Conservation (phyloP, 164 flowering plant species). For the Buxus sempervirens region DNA sequence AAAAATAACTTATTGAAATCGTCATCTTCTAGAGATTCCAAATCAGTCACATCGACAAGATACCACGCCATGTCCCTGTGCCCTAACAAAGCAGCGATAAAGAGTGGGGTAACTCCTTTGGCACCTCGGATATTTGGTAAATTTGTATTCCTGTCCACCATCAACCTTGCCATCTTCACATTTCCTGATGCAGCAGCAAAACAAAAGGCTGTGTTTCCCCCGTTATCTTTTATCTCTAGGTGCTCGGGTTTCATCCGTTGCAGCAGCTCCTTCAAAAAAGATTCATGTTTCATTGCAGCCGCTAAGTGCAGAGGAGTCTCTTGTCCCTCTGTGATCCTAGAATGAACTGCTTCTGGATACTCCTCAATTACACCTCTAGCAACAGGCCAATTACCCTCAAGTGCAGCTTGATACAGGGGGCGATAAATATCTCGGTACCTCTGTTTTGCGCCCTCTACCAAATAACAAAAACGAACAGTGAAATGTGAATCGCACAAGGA, state of each 20-base stretch:
- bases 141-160: background rate
- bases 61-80: background rate
- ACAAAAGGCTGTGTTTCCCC: no score
- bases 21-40: no score
- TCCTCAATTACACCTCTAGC: no score
- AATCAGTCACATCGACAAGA: background rate
- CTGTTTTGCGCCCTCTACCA: no score
- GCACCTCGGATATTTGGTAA: constrained; percentile 1
- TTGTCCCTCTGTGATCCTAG: background rate
- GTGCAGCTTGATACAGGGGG: no score
- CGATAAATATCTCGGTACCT: no score
- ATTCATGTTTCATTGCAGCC: background rate
- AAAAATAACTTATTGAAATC: background rate
- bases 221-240: background rate
- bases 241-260: background rate
- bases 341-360: no score
- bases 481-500: no score
- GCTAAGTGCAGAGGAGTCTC: constrained; percentile 7
- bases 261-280: background rate
- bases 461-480: no score
- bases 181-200: constrained; percentile 1
- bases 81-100: constrained; percentile 3
- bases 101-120: background rate
- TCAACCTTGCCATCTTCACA: background rate
- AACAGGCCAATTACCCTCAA: no score